Evolutionary conservation across 208 protist species (phyloP).

Genomic region (Leishmania martiniquensis): DNA sequence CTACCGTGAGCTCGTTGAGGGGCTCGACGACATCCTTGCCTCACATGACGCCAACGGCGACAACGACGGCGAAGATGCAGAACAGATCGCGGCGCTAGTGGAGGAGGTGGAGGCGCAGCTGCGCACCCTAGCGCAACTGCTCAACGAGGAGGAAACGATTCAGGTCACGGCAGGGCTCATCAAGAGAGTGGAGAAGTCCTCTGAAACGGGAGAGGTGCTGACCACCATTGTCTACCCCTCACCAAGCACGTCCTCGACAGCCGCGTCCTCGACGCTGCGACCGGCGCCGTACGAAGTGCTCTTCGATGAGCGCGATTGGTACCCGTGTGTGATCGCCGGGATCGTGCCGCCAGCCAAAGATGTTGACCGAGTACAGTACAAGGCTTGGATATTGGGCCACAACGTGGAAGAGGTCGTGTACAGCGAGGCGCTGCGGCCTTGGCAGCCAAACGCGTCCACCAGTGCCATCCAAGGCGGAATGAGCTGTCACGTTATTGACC

Average conservation of each 20-base stretch:
- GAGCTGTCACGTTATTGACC: conserved; percentile 75
- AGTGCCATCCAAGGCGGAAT: conserved; percentile 48
- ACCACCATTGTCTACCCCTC: conserved; percentile 20
- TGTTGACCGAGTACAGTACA: conserved; percentile 60
- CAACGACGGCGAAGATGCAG: conserved; percentile 32
- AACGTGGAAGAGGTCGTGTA: conserved; percentile 63
- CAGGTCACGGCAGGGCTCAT: conserved; percentile 44
- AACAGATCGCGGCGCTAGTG: conserved; percentile 49
- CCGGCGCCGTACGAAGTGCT: conserved; percentile 71
- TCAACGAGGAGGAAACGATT: conserved; percentile 64
- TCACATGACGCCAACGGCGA: conserved; percentile 19
- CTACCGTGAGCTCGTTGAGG: conserved; percentile 33
- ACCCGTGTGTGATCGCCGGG: conserved; percentile 72
- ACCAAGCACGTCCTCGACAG: background rate
- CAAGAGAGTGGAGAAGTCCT: conserved; percentile 23
- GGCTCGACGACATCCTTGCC: conserved; percentile 26
- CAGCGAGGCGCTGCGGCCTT: conserved; percentile 66
- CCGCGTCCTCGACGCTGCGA: conserved; percentile 11
- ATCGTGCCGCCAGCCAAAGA: conserved; percentile 44
- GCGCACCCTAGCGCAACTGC: conserved; percentile 36
- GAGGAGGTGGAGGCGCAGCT: conserved; percentile 55
- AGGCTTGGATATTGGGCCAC: conserved; percentile 76
- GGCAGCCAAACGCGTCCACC: conserved; percentile 29
- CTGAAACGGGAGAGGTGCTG: conserved; percentile 15
- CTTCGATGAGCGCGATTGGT: conserved; percentile 71